Percentiles rank a stretch among this genome's conserved stretches.
These are phyloP conservation scores for Umbellularia californica DNA, from an alignment of 164 flowering plant genomes.

Conservation along the genomic window DNA sequence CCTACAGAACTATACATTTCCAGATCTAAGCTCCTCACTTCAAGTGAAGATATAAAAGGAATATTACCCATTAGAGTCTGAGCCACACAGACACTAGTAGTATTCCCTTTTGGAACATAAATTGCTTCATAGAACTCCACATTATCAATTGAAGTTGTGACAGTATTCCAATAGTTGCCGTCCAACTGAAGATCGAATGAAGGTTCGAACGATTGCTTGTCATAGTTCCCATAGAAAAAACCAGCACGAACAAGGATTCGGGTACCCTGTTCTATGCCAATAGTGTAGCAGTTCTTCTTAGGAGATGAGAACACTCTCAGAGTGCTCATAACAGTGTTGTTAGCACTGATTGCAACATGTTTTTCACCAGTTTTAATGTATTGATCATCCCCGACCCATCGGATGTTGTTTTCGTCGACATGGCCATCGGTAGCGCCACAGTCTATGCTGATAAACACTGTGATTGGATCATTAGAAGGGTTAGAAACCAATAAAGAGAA, in stretches of 20 bases:
- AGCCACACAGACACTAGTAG: too few species aligned
- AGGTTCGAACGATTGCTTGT: background rate
- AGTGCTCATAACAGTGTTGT: background rate
- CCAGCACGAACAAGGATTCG: background rate
- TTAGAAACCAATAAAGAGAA: background rate
- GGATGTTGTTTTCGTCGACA: conserved; percentile 14
- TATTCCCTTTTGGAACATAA: too few species aligned
- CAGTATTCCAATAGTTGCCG: conserved; percentile 1
- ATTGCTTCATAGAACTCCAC: too few species aligned
- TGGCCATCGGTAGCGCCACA: conserved; percentile 24
- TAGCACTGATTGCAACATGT: conserved; percentile 1
- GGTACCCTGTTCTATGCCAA: background rate
- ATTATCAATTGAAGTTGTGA: background rate
- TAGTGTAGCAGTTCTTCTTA: conserved; percentile 13
- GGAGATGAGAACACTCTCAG: background rate
- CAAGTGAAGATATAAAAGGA: too few species aligned
- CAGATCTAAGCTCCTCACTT: too few species aligned
- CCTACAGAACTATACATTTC: too few species aligned
- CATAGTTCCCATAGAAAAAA: conserved; percentile 11
- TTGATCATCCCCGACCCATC: conserved; percentile 24
- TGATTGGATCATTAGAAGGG: background rate
- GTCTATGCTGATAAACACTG: conserved; percentile 30
- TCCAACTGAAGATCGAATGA: conserved; percentile 7
- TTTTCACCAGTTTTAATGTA: conserved; percentile 21
- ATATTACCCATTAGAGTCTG: too few species aligned